Conservation (phyloP, 2,329 filamentous ascomycete genomes). For the Fusarium xylarioides region DNA sequence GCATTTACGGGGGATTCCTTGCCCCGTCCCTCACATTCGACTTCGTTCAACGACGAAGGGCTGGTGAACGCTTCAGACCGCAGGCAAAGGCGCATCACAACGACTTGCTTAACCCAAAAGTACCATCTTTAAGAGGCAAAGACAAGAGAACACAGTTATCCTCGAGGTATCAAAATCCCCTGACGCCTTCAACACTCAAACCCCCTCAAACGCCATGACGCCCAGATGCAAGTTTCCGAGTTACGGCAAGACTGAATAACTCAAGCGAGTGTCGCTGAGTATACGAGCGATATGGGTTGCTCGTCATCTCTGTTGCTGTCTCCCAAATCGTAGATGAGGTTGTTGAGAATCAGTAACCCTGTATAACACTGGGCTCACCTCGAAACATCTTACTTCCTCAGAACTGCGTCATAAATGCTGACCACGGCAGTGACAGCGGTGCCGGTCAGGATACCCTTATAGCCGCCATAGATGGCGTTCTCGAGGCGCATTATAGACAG, state of each 20-base stretch:
- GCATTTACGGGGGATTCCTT: conserved; percentile 1
- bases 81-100: background rate
- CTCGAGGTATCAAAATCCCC: conserved; percentile 45
- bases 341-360: background rate
- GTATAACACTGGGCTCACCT: background rate
- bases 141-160: conserved; percentile 9
- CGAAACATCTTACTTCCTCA: conserved; percentile 67
- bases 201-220: conserved; percentile 44
- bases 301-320: background rate
- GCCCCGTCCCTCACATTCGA: background rate
- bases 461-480: conserved; percentile 74
- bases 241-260: background rate
- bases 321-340: background rate
- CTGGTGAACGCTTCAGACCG: background rate
- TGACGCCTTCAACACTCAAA: conserved; percentile 46
- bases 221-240: conserved; percentile 30
- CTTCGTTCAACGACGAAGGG: background rate
- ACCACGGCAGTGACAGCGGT: conserved; percentile 73
- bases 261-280: background rate
- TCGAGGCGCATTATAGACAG: conserved; percentile 71
- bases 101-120: background rate
- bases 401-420: conserved; percentile 80
- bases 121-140: conserved; percentile 11
- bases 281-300: background rate
- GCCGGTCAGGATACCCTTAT: conserved; percentile 74